A percentile compares a stretch with the other conserved stretches of the same genome.
These are phyloP conservation scores for Camellia granthamiana DNA, from an alignment of 148 eudicot species.

Conservation along the genomic window DNA sequence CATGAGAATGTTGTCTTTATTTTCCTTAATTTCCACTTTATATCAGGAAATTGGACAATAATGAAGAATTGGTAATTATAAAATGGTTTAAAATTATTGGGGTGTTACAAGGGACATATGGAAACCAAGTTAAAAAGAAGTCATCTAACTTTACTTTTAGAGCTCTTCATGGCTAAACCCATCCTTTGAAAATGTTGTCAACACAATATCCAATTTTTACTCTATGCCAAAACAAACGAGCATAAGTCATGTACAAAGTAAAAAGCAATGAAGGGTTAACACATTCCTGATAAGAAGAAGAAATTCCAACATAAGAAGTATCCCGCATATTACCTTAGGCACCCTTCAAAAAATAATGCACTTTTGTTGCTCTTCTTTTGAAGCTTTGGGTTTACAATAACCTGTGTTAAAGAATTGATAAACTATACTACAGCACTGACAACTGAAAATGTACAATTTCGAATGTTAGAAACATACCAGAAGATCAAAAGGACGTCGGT, in stretches of 20 bases:
- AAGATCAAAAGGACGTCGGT: slow-evolving; percentile 82
- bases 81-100: no score
- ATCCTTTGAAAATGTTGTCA: not conserved
- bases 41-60: no score
- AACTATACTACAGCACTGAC: not conserved
- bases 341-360: slow-evolving; percentile 94
- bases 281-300: not conserved
- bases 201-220: not conserved
- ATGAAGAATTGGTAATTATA: no score
- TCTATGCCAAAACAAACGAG: not conserved
- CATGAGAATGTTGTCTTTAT: no score
- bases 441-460: not conserved
- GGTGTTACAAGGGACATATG: no score
- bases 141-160: no score
- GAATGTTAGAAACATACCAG: slow-evolving; percentile 49
- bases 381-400: slow-evolving; percentile 76
- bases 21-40: no score
- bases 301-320: not conserved
- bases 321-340: slow-evolving; percentile 57
- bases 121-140: no score
- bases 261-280: not conserved
- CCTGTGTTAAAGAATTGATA: slow-evolving; percentile 50
- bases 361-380: slow-evolving; percentile 60
- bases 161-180: no score
- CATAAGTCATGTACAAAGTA: not conserved